Base-by-base conservation (phyloP, 2,329 filamentous ascomycete species). In the Alternaria consortialis region DNA sequence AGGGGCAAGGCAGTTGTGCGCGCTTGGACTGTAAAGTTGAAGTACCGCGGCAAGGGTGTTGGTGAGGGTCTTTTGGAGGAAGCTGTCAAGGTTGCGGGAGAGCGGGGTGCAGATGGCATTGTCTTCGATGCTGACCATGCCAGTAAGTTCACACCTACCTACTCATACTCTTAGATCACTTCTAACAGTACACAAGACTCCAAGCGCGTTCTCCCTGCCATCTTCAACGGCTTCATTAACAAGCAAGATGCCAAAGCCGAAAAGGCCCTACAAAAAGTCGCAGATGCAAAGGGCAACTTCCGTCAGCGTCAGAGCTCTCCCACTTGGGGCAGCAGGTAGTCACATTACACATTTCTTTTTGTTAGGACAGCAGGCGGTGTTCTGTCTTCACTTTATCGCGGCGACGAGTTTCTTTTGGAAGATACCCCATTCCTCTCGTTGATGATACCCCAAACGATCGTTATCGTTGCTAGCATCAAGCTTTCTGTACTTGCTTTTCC, bases 101-200 rank as follows among this genome's bases (percentile, higher is more conserved):
- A 89, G 77, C 86, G 85, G 72, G 90, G 90, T 59, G 91, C 91
- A 42, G 86, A 86, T 60, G 88, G 88, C 59, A 82, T 94, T 53
- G 87, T 89, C 2, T 96, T 97, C 76, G 91, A 90, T 7, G 81
- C 84, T 53, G 87, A 91, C 66, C 93, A 97, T 82, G 92, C 91
- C 44, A 93, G 94, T 84, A 88, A 77, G 83, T 82, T 51, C 42
- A 46, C 6, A 23, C 5, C 34, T 12, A 23, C 5, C 34, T 12
- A 11, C 36, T 53, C 7, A n/a, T 29, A n/a, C 36, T n/a, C 36
- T n/a, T 11, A 11, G 8, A 39, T 20, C 53, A 36, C 17, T 50
- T 36, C 67, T 76, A 63, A 75, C 47, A 32, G 8, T 8, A 12
- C 5, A 13, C 11, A 48, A 78, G 76, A 78, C 63, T 77, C 75